phyloP scores from a whole-genome alignment of 2,329 filamentous ascomycete genomes.

The Fusarium sp. region DNA sequence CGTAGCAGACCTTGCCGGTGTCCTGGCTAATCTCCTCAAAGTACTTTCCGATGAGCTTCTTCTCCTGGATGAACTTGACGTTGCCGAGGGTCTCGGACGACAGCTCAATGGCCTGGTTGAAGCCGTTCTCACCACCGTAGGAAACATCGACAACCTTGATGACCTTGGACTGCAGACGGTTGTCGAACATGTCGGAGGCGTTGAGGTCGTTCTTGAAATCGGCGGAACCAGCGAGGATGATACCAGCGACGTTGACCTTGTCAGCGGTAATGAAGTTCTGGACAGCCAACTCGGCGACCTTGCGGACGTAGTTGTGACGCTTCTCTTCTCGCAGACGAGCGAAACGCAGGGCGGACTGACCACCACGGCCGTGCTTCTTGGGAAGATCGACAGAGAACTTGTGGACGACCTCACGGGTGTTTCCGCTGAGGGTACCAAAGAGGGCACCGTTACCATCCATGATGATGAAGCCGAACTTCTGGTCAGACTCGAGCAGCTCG shows the following conservation, averaged over 20 bases:
- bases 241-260: constrained; percentile 96
- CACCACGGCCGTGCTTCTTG: constrained; percentile 99
- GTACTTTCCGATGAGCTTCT: constrained; percentile 99
- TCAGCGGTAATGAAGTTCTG: constrained; percentile 99
- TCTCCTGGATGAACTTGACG: constrained; percentile 99
- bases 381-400: constrained; percentile 99
- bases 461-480: constrained; percentile 99
- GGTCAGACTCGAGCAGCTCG: constrained; percentile 97
- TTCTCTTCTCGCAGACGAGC: constrained; percentile 99
- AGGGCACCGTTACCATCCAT: constrained; percentile 99
- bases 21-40: constrained; percentile 99
- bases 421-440: constrained; percentile 96
- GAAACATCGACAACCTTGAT: constrained; percentile 99
- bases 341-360: constrained; percentile 99
- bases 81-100: constrained; percentile 96
- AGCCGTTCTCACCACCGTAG: constrained; percentile 98
- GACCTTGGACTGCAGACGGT: constrained; percentile 90
- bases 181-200: constrained; percentile 96
- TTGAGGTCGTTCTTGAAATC: constrained; percentile 99
- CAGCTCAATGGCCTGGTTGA: constrained; percentile 99
- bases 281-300: constrained; percentile 96
- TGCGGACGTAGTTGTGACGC: constrained; percentile 99
- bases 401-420: constrained; percentile 95
- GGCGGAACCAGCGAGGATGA: constrained; percentile 95
- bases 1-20: constrained; percentile 96